A percentile compares a stretch with the other conserved stretches of the same genome.
These are phyloP conservation scores for Gynostemma pentaphyllum DNA, from an alignment of 306 rosid genomes.

Conservation along the genomic window DNA sequence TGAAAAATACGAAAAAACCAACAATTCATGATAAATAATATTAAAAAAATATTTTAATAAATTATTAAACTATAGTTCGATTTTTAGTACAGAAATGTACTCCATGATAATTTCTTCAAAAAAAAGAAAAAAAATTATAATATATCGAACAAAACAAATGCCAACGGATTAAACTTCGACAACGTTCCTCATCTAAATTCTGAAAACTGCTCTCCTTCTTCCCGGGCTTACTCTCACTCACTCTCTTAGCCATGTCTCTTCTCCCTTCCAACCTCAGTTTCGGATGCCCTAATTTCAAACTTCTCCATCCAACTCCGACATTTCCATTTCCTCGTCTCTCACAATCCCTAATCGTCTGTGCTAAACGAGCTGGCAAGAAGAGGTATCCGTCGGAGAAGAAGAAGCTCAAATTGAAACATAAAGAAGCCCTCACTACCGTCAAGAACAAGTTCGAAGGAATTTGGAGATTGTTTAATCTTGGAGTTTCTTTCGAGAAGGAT, in stretches of 20 bases:
- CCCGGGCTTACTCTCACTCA: not conserved
- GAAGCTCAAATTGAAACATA: slow-evolving; percentile 50
- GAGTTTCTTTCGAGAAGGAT: slow-evolving; percentile 48
- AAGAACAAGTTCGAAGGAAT: slow-evolving; percentile 51
- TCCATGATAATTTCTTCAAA: too few species aligned
- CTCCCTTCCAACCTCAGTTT: slow-evolving; percentile 33
- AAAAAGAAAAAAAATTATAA: too few species aligned
- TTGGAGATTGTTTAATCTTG: slow-evolving; percentile 80
- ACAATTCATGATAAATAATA: too few species aligned
- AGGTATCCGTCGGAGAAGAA: slow-evolving; percentile 92
- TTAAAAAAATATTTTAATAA: too few species aligned
- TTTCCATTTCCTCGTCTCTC: slow-evolving; percentile 19
- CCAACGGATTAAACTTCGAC: not conserved
- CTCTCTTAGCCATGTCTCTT: slow-evolving; percentile 30
- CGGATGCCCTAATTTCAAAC: slow-evolving; percentile 15
- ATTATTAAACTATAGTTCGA: too few species aligned
- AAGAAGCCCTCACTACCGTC: slow-evolving; percentile 25
- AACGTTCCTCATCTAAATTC: not conserved
- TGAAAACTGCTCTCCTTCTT: not conserved
- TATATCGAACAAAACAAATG: not conserved
- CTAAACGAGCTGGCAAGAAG: slow-evolving; percentile 69
- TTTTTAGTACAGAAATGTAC: too few species aligned
- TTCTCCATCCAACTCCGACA: not conserved
- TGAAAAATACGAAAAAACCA: too few species aligned
- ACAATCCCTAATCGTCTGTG: slow-evolving; percentile 27